Evolutionary conservation across 2,329 filamentous ascomycete species (phyloP).

Genomic region (Pseudogymnoascus sp.): DNA sequence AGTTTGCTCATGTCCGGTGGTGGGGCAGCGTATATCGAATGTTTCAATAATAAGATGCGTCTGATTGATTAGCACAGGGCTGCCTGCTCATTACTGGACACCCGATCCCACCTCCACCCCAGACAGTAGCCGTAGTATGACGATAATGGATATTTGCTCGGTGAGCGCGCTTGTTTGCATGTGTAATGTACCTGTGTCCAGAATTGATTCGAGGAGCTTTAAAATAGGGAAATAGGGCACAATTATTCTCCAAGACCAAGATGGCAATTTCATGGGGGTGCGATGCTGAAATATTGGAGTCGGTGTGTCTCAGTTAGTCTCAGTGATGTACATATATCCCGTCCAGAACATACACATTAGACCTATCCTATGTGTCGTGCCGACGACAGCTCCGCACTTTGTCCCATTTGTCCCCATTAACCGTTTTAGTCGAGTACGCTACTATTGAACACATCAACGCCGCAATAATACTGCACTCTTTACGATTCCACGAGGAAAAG

Average conservation of each 20-base stretch:
- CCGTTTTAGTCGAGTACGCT: constrained; percentile 8
- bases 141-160: constrained; percentile 7
- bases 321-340: constrained; percentile 1
- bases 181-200: constrained; percentile 29
- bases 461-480: not conserved
- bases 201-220: constrained; percentile 52
- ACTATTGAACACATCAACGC: constrained; percentile 9
- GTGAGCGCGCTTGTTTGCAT: constrained; percentile 7
- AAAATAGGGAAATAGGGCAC: constrained; percentile 33
- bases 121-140: not conserved
- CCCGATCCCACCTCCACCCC: not conserved
- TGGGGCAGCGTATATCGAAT: constrained; percentile 3
- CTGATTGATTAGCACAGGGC: constrained; percentile 3
- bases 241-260: not conserved
- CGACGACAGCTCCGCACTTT: constrained; percentile 8
- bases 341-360: not conserved
- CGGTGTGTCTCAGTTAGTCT: constrained; percentile 3
- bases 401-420: constrained; percentile 3
- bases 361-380: constrained; percentile 4
- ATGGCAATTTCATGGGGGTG: constrained; percentile 31
- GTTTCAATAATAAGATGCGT: constrained; percentile 7
- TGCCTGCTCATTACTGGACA: not conserved
- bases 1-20: not conserved
- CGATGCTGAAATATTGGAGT: constrained; percentile 21
- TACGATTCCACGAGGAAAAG: not conserved